A percentile compares a stretch with the other conserved stretches of the same genome.
Evolutionary conservation across 2,329 filamentous ascomycete genomes (phyloP).

Genomic region (Waltergamsia citrina): DNA sequence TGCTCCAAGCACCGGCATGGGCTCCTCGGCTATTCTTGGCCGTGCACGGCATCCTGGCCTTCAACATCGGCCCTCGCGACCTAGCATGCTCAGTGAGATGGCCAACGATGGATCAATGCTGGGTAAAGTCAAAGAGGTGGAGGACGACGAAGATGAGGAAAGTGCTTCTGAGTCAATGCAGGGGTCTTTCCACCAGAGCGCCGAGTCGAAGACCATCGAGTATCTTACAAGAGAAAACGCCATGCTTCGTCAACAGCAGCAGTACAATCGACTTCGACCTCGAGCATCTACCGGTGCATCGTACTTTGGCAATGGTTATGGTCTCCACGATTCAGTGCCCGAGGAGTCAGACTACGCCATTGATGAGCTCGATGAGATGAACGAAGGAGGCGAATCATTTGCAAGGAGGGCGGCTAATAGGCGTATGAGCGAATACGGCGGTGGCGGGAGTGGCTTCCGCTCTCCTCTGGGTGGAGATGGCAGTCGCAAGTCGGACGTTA

Average conservation of each 20-base stretch:
- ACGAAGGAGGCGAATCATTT: slow-evolving; percentile 38
- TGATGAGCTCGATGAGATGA: slow-evolving; percentile 57
- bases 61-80: slow-evolving; percentile 72
- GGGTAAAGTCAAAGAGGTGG: slow-evolving; percentile 61
- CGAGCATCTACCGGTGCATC: slow-evolving; percentile 46
- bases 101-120: slow-evolving; percentile 52
- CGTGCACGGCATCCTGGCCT: slow-evolving; percentile 55
- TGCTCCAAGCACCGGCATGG: slow-evolving; percentile 25
- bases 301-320: slow-evolving; percentile 48
- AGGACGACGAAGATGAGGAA: slow-evolving; percentile 50
- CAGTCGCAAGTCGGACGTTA: slow-evolving; percentile 49
- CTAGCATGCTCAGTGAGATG: slow-evolving; percentile 68
- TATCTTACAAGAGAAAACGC: slow-evolving; percentile 53
- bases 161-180: slow-evolving; percentile 39
- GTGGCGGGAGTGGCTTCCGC: slow-evolving; percentile 30
- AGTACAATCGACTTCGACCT: slow-evolving; percentile 46
- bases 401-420: slow-evolving; percentile 35
- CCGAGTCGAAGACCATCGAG: slow-evolving; percentile 54
- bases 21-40: slow-evolving; percentile 38
- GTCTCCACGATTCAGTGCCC: slow-evolving; percentile 48
- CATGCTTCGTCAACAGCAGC: slow-evolving; percentile 45
- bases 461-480: slow-evolving; percentile 40
- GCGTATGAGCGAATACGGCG: slow-evolving; percentile 45
- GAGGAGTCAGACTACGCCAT: slow-evolving; percentile 65
- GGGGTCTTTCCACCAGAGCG: slow-evolving; percentile 41